Evolutionary conservation across 228 moss, liverwort and hornwort species (phyloP).

Genomic region (Sphagnum fallax): DNA sequence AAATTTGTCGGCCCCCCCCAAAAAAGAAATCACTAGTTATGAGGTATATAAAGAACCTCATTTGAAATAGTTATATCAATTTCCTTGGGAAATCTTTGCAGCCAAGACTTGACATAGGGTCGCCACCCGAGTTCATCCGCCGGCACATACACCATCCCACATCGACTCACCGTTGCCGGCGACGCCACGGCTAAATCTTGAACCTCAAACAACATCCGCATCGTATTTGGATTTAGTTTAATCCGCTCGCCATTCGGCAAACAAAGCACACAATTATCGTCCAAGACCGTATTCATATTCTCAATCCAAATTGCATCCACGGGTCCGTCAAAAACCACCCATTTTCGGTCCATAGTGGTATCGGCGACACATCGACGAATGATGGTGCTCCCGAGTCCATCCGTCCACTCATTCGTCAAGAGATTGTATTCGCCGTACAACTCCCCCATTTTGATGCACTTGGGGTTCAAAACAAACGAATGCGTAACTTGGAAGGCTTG

Average conservation of each 20-base stretch:
- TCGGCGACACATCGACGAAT: conserved; percentile 72
- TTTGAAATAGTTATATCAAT: conserved; percentile 31
- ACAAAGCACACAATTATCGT: conserved; percentile 80
- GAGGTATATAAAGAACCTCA: conserved; percentile 17
- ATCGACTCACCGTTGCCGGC: conserved; percentile 87
- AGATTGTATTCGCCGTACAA: conserved; percentile 78
- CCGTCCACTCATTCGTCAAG: conserved; percentile 82
- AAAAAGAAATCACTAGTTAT: neutral
- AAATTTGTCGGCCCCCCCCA: no score
- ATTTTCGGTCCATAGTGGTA: conserved; percentile 51
- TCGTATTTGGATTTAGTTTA: conserved; percentile 63
- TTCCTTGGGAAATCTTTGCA: conserved; percentile 44
- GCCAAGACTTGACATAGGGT: conserved; percentile 74
- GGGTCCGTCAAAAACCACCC: conserved; percentile 89
- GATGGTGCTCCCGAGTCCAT: conserved; percentile 73
- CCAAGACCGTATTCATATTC: conserved; percentile 76
- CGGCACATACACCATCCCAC: conserved; percentile 91
- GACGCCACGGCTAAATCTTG: conserved; percentile 87
- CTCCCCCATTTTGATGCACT: conserved; percentile 90
- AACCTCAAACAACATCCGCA: conserved; percentile 89
- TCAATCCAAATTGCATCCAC: conserved; percentile 96
- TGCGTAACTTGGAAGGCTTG: conserved; percentile 60
- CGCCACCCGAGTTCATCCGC: conserved; percentile 78
- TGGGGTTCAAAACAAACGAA: conserved; percentile 62
- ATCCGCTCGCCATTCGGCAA: conserved; percentile 90